Base-by-base conservation (phyloP, 106 monocot species). In the Ottelia alismoides region DNA sequence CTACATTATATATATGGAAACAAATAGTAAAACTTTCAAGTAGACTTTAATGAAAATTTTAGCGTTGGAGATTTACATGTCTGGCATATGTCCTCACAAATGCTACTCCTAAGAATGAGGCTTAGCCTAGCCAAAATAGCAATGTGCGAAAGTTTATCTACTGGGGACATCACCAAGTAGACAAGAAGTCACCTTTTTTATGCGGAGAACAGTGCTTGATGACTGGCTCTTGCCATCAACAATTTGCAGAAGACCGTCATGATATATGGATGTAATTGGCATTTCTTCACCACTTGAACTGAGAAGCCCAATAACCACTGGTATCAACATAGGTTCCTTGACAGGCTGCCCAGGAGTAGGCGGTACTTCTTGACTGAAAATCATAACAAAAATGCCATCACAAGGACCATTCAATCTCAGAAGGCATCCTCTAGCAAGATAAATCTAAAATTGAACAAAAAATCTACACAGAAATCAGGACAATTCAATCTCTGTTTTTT, bases 311-410 rank as follows among this genome's bases (percentile, higher is more conserved):
- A 85, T 54, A 31, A 82, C 70, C 51, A 98, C 63, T 44, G 96
- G 96, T 60, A 98, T 74, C 67, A 98, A 85, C 89, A 90, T 98
- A 2, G 96, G 82, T 51, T 90, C 85, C 59, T 98, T 98, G 58
- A 72, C 69, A 28, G 77, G 74, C 68, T 98, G 96, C 16, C 89
- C 96, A 61, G 96, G 89, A 23, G 96, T 98, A 45, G 79, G 57
- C 49, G 96, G 96, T 18, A 98, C 69, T 68, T 90, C 89, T 79
- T 98, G 96, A 70, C 96, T 89, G 62, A 14, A 44, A 64, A 58
- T 51, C 20, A 22, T 6, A 49, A 57, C 56, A 35, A 20, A 24
- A 47, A 43, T 7, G 40, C 6, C 6, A 43, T 7, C 40, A 43
- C 40, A 43, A 7, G 16, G 16, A 6, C 16, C 16, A 43, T 7